Evolutionary conservation across 441 rosid genomes (phyloP).

Genomic region (Euphorbia schlechtendalii): DNA sequence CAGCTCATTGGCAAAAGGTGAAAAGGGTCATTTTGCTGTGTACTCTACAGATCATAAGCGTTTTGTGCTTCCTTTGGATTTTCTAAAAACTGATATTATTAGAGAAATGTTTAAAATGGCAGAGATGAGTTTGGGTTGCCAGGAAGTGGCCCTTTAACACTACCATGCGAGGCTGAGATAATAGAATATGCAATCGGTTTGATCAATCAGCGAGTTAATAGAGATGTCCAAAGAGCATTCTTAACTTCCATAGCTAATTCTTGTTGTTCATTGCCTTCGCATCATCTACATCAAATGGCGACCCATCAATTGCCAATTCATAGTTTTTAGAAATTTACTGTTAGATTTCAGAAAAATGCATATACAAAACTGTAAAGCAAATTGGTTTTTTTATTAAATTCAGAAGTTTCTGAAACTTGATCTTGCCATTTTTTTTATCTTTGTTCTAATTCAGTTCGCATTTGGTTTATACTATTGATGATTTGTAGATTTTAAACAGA

Average conservation of each 20-base stretch:
- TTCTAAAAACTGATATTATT: constrained; percentile 8
- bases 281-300: neutral
- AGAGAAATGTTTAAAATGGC: neutral
- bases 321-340: neutral
- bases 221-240: constrained; percentile 2
- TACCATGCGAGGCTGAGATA: neutral
- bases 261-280: neutral
- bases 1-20: neutral
- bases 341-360: neutral
- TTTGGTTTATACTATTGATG: too few relatives aligned
- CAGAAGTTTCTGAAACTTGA: too few relatives aligned
- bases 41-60: constrained; percentile 8
- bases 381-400: too few relatives aligned
- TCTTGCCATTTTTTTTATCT: too few relatives aligned
- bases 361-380: too few relatives aligned
- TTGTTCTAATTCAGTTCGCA: too few relatives aligned
- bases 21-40: constrained; percentile 10
- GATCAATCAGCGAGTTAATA: neutral
- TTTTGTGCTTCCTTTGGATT: constrained; percentile 3
- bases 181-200: neutral
- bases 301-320: constrained; percentile 7
- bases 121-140: neutral
- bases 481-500: too few relatives aligned
- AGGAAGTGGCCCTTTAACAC: neutral
- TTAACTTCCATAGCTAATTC: neutral